These are phyloP conservation scores for Ogataea ganodermae DNA, from an alignment of 805 yeast genomes.

Conservation along the genomic window DNA sequence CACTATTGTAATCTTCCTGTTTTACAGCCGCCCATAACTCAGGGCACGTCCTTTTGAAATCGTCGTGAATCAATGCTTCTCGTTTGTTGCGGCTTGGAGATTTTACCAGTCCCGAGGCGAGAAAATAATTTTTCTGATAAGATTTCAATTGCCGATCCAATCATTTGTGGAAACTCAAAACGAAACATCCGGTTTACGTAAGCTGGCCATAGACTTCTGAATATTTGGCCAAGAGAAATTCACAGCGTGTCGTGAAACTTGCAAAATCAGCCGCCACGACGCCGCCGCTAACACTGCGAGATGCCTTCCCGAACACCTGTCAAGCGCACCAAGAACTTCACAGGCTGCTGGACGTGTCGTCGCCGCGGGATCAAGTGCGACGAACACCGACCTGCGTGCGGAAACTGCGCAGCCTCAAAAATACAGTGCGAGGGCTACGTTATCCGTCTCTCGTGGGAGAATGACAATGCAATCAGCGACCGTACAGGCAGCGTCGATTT, in stretches of 20 bases:
- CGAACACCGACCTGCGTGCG: conserved; percentile 1
- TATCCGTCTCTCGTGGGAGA: conserved; percentile 4
- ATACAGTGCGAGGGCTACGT: conserved; percentile 3
- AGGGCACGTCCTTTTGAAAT: too few species aligned
- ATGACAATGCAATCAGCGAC: neutral
- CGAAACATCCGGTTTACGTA: neutral
- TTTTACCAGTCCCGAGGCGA: too few species aligned
- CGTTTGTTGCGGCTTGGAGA: too few species aligned
- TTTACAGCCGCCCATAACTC: too few species aligned
- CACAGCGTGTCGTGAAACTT: neutral
- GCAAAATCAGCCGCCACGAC: too few species aligned
- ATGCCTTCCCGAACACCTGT: neutral
- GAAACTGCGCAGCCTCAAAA: neutral
- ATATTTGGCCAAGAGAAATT: neutral
- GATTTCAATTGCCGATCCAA: neutral
- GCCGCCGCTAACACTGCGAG: too few species aligned
- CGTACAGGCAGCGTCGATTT: neutral
- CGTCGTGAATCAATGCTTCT: too few species aligned
- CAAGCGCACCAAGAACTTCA: conserved; percentile 4
- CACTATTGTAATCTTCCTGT: too few species aligned
- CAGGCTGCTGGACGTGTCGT: conserved; percentile 8
- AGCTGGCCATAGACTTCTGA: neutral
- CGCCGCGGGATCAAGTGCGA: conserved; percentile 6
- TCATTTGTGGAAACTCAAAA: neutral
- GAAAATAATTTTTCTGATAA: neutral